Conservation (phyloP, 192 early-diverging fungal genomes). For the Backusella circina region DNA sequence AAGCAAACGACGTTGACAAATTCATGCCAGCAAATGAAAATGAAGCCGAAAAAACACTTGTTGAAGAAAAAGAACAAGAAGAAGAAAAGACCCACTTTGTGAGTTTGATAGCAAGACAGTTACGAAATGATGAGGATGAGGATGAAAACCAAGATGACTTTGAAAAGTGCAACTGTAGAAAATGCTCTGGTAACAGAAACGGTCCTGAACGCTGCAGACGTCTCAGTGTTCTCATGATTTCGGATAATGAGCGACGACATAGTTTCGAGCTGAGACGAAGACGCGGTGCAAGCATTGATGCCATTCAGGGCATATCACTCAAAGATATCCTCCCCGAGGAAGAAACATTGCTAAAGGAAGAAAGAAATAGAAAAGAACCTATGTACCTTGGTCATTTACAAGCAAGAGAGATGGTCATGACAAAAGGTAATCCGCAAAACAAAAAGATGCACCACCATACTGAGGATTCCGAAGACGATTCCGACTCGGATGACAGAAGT, state of each 20-base stretch:
- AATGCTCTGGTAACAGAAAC: neutral
- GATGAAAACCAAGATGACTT: neutral
- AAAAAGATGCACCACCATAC: neutral
- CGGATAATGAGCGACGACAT: constrained; percentile 8
- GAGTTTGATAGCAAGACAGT: constrained; percentile 25
- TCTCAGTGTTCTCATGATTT: constrained; percentile 10
- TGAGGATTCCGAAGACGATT: neutral
- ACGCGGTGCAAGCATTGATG: constrained; percentile 29
- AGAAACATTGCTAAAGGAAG: neutral
- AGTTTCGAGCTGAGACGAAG: constrained; percentile 24
- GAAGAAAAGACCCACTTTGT: constrained; percentile 11
- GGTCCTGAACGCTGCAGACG: constrained; percentile 10
- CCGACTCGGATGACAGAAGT: constrained; percentile 8
- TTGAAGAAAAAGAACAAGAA: neutral
- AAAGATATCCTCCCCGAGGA: neutral
- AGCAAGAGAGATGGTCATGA: neutral
- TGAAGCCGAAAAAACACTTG: neutral
- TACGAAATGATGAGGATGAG: constrained; percentile 6
- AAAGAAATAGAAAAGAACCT: neutral
- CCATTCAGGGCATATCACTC: neutral
- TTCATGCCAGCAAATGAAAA: neutral
- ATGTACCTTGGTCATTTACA: constrained; percentile 12
- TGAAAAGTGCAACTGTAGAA: constrained; percentile 18
- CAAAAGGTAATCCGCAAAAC: neutral
- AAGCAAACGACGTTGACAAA: neutral